Percentiles rank a stretch among this genome's conserved stretches.
Conservation (phyloP, 129 eudicot genomes). For the Ambrosia artemisiifolia region DNA sequence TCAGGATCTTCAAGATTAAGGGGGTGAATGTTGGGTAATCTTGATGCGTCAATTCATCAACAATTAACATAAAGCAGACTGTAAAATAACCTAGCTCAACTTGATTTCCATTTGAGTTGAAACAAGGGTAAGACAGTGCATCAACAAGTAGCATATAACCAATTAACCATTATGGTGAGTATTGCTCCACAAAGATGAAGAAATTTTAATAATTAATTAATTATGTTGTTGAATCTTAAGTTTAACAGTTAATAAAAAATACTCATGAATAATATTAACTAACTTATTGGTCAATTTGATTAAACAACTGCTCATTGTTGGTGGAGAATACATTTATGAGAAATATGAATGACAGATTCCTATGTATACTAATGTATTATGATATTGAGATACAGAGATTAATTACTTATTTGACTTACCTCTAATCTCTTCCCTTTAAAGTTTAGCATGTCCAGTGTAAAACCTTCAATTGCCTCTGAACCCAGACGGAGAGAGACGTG, state of each 20-base stretch:
- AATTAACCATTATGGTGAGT: too few species aligned
- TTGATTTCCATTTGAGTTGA: not conserved
- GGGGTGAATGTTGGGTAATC: too few species aligned
- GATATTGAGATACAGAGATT: not conserved
- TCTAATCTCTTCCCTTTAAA: not conserved
- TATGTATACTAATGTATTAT: not conserved
- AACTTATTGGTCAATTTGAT: not conserved
- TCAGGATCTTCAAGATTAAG: too few species aligned
- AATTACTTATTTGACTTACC: constrained; percentile 3
- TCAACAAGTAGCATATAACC: not conserved
- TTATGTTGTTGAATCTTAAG: not conserved
- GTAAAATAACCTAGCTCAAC: not conserved
- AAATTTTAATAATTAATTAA: not conserved
- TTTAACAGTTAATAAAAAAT: not conserved
- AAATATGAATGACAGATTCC: too few species aligned
- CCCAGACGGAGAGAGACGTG: constrained; percentile 11
- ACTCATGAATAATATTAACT: not conserved
- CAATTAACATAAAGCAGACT: too few species aligned
- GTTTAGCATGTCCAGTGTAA: not conserved
- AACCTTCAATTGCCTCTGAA: constrained; percentile 13
- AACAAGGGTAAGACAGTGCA: not conserved
- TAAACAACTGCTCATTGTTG: not conserved
- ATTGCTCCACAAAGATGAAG: not conserved
- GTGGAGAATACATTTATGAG: not conserved
- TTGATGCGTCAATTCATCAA: too few species aligned